Evolutionary conservation across 2,329 filamentous ascomycete species (phyloP), one percentile per base, ranked within the genome.

Genomic region (Elsinoe australis): DNA sequence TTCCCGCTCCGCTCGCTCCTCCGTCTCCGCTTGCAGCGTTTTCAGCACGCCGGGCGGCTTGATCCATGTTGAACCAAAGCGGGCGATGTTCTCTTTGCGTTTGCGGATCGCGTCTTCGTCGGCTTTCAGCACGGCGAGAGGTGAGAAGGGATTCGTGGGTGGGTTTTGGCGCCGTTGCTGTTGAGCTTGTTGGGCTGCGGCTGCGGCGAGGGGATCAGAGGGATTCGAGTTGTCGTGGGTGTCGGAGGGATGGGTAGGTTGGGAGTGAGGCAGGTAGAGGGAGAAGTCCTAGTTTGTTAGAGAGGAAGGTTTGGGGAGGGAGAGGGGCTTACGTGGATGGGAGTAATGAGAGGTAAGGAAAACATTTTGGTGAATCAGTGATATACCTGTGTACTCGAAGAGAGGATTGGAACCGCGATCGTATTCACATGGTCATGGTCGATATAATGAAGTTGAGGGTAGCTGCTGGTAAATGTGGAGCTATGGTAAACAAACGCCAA

Each of bases 31-130:
- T 61, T 94, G 83, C 51, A 95, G 79, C 1, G 90, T 95, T 72
- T 96, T 98, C 50, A 80, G 65, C 49, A 95, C 76, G 5, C 90
- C 92, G 0, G 87, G 88, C 0, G 92, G 92, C 51, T 84, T 85
- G 49, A 98, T 82, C 92, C 92, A 98, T 35, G 78, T 78, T 55
- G 82, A 85, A 52, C 92, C 92, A 61, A 94, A 95, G 59, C 88
- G 85, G 39, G 84, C 79, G 22, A 96, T 83, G 55, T 90, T 87
- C 39, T 79, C 69, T 59, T 89, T 87, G 38, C 90, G 86, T 6
- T 83, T 76, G 48, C 82, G 78, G 54, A 94, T 75, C 50, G 80
- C 76, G 52, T 80, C 76, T 68, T 96, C 92, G 62, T 95, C 90
- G 33, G 79, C 70, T 19, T 78, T 73, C 8, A 95, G 77, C 1